Base-by-base conservation (phyloP, 208 protist genomes). In the Trypanosoma brucei region DNA sequence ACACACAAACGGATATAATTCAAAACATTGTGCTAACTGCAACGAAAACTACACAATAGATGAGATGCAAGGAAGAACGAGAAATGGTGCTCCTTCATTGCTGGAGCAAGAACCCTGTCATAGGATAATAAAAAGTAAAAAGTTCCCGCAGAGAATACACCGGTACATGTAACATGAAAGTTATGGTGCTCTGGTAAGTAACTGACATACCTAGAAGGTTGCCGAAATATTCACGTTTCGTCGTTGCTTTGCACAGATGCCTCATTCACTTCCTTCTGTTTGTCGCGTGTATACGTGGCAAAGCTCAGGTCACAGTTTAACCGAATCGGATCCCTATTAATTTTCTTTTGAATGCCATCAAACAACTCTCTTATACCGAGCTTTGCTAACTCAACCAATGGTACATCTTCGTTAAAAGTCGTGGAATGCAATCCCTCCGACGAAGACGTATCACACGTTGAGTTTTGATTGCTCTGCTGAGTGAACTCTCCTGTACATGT, bases 281-380 rank as follows among this genome's bases (percentile, higher is more conserved):
- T 81, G 50, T 76, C 70, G 42, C 75, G 69, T 52, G 79, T 53
- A 53, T 93, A 93, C 3, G 74, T 51, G 22, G 78, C 83, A 62
- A 83, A 90, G 36, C 74, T 81, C 51, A 93, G 78, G 61, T 93
- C 83, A 31, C 75, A 76, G 13, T 66, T 79, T 53, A 93, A 62
- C 8, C 72, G 66, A 36, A 93, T 68, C 34, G 59, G 40, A 2
- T 68, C 77, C 36, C 65, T 72, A 35, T 77, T 76, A 11, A 40
- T 33, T 53, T 75, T 76, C 64, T 88, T 79, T 53, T 68, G 72
- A 63, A 73, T 42, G 44, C 55, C 49, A 8, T 39, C n/a, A 45
- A 73, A 65, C 45, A 73, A 39, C 3, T 67, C 60, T 3, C 13
- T 56, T 13, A 67, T 67, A 58, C 61, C 50, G 22, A 22, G 36